Conservation (phyloP, 352 stramenopile genomes). For the Hyaloperonospora brassicae region DNA sequence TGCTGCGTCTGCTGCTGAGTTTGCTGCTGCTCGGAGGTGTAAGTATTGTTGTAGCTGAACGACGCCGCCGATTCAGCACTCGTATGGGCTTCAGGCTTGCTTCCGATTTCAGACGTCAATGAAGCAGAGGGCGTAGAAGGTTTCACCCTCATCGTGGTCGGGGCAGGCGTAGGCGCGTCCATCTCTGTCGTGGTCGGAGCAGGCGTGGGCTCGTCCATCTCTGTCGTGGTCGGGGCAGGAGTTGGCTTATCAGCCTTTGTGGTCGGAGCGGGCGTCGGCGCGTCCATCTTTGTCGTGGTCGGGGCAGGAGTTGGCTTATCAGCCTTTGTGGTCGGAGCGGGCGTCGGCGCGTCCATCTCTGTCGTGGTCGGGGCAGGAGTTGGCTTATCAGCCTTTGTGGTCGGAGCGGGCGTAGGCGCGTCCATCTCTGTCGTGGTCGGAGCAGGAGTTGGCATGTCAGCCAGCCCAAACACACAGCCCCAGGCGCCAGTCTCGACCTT, state of each 20-base stretch:
- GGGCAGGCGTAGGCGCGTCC: no score
- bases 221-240: no score
- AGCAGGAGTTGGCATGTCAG: conserved; percentile 16
- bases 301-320: conserved; percentile 16
- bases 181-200: conserved; percentile 2
- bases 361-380: conserved; percentile 5
- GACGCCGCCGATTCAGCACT: no score
- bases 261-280: conserved; percentile 10
- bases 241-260: no score
- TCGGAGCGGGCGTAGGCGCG: conserved; percentile 15
- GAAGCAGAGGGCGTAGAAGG: no score
- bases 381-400: no score
- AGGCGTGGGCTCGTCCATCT: no score
- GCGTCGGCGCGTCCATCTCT: not conserved
- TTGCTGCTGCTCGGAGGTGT: conserved; percentile 13
- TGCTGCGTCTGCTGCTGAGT: conserved; percentile 15
- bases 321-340: conserved; percentile 12
- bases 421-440: conserved; percentile 20
- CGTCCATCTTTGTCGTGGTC: conserved; percentile 14
- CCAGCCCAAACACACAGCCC: conserved; percentile 44
- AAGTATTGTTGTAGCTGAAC: conserved; percentile 13
- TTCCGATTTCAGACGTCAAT: no score
- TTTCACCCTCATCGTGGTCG: no score
- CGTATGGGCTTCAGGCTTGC: no score
- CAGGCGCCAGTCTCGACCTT: conserved; percentile 68